phyloP scores from a whole-genome alignment of 208 protist genomes.

The Spongospora subterranea region DNA sequence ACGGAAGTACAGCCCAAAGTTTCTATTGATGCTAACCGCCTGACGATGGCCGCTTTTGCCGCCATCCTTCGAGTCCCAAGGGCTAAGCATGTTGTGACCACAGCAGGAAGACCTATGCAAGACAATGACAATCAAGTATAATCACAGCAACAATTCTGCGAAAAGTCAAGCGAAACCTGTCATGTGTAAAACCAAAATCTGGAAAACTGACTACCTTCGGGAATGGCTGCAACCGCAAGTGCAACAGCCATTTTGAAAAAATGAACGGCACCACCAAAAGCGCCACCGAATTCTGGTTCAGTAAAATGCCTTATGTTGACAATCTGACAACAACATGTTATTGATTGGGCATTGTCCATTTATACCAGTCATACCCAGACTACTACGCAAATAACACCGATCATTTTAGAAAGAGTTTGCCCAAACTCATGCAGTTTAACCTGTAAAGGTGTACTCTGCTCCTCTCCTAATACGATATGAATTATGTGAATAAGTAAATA shows the following conservation, averaged over 20 bases:
- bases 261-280: conserved; percentile 80
- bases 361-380: conserved; percentile 74
- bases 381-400: conserved; percentile 71
- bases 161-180: too few species aligned
- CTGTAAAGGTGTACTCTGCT: conserved; percentile 81
- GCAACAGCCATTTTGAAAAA: conserved; percentile 95
- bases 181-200: background rate
- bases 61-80: conserved; percentile 92
- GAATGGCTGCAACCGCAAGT: conserved; percentile 96
- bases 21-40: conserved; percentile 93
- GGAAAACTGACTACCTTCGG: conserved; percentile 80
- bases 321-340: background rate
- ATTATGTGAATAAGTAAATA: background rate
- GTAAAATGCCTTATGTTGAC: conserved; percentile 85
- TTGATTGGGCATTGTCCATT: background rate
- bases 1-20: conserved; percentile 94
- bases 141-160: too few species aligned
- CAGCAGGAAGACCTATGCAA: conserved; percentile 85
- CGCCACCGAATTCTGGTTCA: conserved; percentile 76
- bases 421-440: conserved; percentile 93
- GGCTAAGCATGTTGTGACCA: conserved; percentile 93
- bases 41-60: conserved; percentile 90
- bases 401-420: conserved; percentile 84
- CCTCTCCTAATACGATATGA: background rate
- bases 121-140: too few species aligned